These are phyloP conservation scores for Debaryomyces maramus DNA, from an alignment of 805 yeast genomes.

Conservation along the genomic window DNA sequence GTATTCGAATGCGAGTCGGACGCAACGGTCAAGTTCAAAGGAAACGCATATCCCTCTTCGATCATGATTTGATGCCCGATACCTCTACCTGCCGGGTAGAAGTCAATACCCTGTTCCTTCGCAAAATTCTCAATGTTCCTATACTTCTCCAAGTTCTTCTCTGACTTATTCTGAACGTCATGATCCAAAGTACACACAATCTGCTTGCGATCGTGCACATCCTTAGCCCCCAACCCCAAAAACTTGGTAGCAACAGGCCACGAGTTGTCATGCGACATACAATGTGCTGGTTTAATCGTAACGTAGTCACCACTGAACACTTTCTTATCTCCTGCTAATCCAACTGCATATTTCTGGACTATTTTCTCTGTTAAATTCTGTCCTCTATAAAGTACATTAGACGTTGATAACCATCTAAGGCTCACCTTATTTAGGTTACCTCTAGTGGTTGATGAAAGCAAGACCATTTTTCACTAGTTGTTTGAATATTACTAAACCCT, in stretches of 20 bases:
- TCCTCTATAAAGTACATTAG: slow-evolving; percentile 34
- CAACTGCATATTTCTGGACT: slow-evolving; percentile 90
- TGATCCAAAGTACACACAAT: slow-evolving; percentile 96
- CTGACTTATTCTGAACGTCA: slow-evolving; percentile 92
- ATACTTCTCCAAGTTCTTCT: slow-evolving; percentile 86
- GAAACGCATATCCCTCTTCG: slow-evolving; percentile 98
- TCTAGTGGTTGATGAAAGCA: not conserved
- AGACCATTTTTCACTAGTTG: slow-evolving; percentile 2
- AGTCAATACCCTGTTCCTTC: slow-evolving; percentile 85
- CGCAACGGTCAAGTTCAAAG: slow-evolving; percentile 89
- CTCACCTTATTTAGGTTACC: not conserved
- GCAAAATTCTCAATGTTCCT: slow-evolving; percentile 88
- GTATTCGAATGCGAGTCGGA: slow-evolving; percentile 98
- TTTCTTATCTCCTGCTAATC: slow-evolving; percentile 67
- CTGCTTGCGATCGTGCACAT: slow-evolving; percentile 82
- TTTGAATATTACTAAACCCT: too few species aligned
- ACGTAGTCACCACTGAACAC: slow-evolving; percentile 94
- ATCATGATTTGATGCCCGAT: slow-evolving; percentile 99
- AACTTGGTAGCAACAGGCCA: slow-evolving; percentile 99
- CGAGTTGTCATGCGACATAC: slow-evolving; percentile 98
- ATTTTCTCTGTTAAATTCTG: slow-evolving; percentile 96
- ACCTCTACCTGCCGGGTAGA: slow-evolving; percentile 98
- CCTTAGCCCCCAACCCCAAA: slow-evolving; percentile 88
- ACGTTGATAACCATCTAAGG: slow-evolving; percentile 19
- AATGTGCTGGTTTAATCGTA: slow-evolving; percentile 90